Percentiles rank a stretch among this genome's conserved stretches.
These are phyloP conservation scores for Tetracentron sinense DNA, from an alignment of 164 flowering plant genomes.

Conservation along the genomic window DNA sequence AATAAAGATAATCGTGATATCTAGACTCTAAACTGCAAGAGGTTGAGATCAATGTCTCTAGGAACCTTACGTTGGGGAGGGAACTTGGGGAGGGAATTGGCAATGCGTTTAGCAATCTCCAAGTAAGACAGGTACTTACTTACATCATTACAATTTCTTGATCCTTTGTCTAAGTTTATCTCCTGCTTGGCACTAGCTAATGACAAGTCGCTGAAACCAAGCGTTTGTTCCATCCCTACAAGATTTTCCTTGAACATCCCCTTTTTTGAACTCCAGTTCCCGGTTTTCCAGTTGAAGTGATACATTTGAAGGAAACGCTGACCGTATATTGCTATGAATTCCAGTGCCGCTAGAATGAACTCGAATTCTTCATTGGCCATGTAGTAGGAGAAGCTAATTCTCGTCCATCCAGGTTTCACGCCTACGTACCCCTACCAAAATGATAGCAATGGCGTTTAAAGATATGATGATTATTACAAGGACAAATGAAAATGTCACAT, in stretches of 20 bases:
- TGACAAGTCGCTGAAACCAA: background rate
- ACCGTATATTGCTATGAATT: slow-evolving; percentile 64
- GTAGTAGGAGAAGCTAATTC: slow-evolving; percentile 80
- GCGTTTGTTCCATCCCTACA: slow-evolving; percentile 2
- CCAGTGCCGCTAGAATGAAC: slow-evolving; percentile 61
- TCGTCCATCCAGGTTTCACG: slow-evolving; percentile 87
- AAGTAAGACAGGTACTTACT: slow-evolving; percentile 34
- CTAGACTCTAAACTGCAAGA: slow-evolving; percentile 42
- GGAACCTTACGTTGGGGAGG: slow-evolving; percentile 41
- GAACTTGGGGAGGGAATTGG: slow-evolving; percentile 46
- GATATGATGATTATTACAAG: background rate
- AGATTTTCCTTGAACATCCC: slow-evolving; percentile 20
- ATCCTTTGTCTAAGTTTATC: background rate
- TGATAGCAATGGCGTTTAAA: background rate
- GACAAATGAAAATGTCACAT: background rate
- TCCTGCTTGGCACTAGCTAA: slow-evolving; percentile 8
- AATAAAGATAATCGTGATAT: too few relatives aligned
- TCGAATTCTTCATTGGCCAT: slow-evolving; percentile 65
- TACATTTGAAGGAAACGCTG: slow-evolving; percentile 75
- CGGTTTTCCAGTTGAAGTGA: slow-evolving; percentile 53
- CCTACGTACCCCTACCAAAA: slow-evolving; percentile 63
- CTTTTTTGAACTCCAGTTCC: slow-evolving; percentile 53
- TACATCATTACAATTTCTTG: background rate
- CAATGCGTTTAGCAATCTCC: slow-evolving; percentile 40
- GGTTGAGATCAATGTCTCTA: slow-evolving; percentile 31